Base-by-base conservation (phyloP, 2,329 filamentous ascomycete species). In the Phaeomoniella chlamydospora region DNA sequence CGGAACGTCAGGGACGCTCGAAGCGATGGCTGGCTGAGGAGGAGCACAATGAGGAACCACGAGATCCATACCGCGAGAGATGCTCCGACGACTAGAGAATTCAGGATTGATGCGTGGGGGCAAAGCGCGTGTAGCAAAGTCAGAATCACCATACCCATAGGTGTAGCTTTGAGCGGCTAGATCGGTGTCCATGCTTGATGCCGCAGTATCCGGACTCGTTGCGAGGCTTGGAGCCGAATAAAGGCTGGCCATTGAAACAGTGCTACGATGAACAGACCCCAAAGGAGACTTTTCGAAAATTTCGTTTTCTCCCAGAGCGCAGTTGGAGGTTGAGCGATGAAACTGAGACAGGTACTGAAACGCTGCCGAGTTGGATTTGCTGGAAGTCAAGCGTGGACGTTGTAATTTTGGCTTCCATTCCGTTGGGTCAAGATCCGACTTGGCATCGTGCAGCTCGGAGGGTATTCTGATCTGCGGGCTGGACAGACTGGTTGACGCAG, bases 351-450 rank as follows among this genome's bases (percentile, higher is more conserved):
- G 51, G 39, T 61, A 65, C 22, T 49, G 46, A 51, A 57, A 64
- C 15, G 62, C 61, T 22, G 64, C 61, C 35, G 54, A 61, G 15
- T 50, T 48, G 5, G 49, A 46, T 5, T 47, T 40, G 30, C 36
- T 43, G 18, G 41, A 34, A 35, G 33, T 37, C 33, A 33, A 37
- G 41, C 39, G 34, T 29, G 45, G 43, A 38, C 37, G 43, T 22
- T 39, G 40, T 61, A 59, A 54, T 49, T 61, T 56, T 15, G 62
- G 62, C 52, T 65, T 65, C 62, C 62, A 65, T 53, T 65, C 61
- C 34, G 60, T 61, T 36, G 62, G 62, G 49, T 65, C 62, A 41
- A 61, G 57, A 62, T 65, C 62, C 44, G 59, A 49, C 36, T 53
- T 57, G 52, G 45, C 45, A 33, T 56, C 49, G 41, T 61, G 55